Base-by-base conservation (phyloP, 1,284 basidiomycete species). In the Puccinia hordei region DNA sequence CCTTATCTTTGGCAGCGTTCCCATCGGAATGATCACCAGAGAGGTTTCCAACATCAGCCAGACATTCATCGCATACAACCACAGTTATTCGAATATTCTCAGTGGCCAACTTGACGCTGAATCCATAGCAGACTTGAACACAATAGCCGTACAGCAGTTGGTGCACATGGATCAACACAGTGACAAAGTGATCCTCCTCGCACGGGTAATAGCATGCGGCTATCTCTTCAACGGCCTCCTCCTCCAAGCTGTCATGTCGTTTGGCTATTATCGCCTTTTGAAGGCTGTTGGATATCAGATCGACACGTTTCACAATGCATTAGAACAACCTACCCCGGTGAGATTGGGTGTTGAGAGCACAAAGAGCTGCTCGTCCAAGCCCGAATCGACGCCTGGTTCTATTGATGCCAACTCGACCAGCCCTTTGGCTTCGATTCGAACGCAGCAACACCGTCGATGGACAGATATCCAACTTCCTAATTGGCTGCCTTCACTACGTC, bases 231-330 rank as follows among this genome's bases (percentile, higher is more conserved):
- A 33, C 30, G n/a, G 51, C 10, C 3, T 71, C 6, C 5, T 35
- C 2, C 27, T 71, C 33, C 24, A 53, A 35, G 17, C n/a, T 8
- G 33, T 71, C 24, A 71, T 71, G 68, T 30, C 27, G 10, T 71
- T 71, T 38, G 51, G 68, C 19, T 53, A 71, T 33, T 22, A 19
- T n/a, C 17, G 27, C 5, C 33, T 71, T 1, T 5, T 71, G 1
- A 46, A 71, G 33, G 49, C 68, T n/a, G 68, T 71, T 53, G 8
- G 51, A 33, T 53, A 51, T 8, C 68, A 51, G 17, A 51, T 53
- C 17, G 27, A 30, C 22, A 53, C 44, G 4, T 71, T 51, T 71
- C 46, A 27, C 5, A 44, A 51, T 9, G 46, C 49, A 33, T 13
- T 53, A 30, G 8, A 71, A 24, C 68, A 51, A 8, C 68, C 35